phyloP scores from a whole-genome alignment of 1,139 yeast genomes.

The Hansenula anomala region DNA sequence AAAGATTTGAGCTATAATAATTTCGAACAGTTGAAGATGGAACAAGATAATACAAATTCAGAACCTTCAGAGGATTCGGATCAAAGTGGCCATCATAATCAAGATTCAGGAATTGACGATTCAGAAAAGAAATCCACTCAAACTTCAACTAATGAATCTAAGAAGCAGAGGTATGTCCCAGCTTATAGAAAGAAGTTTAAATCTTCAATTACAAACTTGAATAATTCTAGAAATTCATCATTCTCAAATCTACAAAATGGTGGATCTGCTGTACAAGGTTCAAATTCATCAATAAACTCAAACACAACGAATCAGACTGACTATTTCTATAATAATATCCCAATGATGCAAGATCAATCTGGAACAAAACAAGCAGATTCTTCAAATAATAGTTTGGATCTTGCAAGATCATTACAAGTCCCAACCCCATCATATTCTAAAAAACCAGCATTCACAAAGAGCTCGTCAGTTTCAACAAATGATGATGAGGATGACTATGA shows the following conservation, averaged over 20 bases:
- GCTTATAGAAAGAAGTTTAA: conserved; percentile 32
- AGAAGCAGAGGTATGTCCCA: conserved; percentile 28
- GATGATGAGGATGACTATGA: conserved; percentile 20
- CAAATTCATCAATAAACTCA: conserved; percentile 30
- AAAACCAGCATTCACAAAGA: conserved; percentile 6
- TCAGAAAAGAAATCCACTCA: conserved; percentile 8
- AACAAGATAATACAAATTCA: conserved; percentile 4
- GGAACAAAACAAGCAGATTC: conserved; percentile 4
- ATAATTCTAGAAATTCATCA: too few relatives aligned
- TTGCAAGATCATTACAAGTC: conserved; percentile 20
- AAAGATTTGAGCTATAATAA: conserved; percentile 27
- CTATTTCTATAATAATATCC: conserved; percentile 19
- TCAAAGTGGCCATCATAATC: conserved; percentile 8
- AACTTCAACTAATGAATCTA: neutral
- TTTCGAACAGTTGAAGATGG: conserved; percentile 20
- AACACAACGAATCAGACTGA: conserved; percentile 22
- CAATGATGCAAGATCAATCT: conserved; percentile 11
- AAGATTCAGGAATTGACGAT: conserved; percentile 9
- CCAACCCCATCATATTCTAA: conserved; percentile 20
- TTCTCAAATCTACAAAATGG: conserved; percentile 20
- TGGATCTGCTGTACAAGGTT: conserved; percentile 18
- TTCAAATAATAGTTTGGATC: conserved; percentile 12
- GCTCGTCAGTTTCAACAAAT: conserved; percentile 9
- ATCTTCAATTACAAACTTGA: conserved; percentile 15
- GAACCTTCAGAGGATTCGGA: conserved; percentile 13